Evolutionary conservation across 208 protist genomes (phyloP).

Genomic region (Angomonas desouzai): DNA sequence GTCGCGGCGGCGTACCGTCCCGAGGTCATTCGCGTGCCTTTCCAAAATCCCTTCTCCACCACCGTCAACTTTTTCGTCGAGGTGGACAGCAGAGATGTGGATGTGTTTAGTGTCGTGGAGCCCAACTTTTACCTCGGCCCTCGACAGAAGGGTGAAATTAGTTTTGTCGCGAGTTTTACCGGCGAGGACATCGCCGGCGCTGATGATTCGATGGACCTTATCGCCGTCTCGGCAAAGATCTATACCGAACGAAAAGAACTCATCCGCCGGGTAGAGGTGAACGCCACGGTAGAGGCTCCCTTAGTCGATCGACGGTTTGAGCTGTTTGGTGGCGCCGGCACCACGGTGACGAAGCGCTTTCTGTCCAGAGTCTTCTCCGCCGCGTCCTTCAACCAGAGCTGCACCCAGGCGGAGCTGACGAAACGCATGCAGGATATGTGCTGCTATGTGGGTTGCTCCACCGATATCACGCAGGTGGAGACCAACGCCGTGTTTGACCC

Average conservation of each 20-base stretch:
- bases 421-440: constrained; percentile 70
- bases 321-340: constrained; percentile 66
- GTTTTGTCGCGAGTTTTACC: constrained; percentile 46
- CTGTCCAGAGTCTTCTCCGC: constrained; percentile 65
- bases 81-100: constrained; percentile 25
- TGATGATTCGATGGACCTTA: constrained; percentile 1
- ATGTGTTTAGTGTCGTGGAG: constrained; percentile 36
- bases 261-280: constrained; percentile 52
- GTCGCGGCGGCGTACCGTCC: constrained; percentile 54
- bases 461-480: constrained; percentile 43
- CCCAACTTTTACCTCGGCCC: constrained; percentile 61
- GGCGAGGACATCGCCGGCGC: not conserved
- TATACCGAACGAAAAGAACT: constrained; percentile 67
- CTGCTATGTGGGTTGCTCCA: constrained; percentile 36
- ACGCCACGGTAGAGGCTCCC: constrained; percentile 52
- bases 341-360: constrained; percentile 49
- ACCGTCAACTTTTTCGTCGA: constrained; percentile 74
- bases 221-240: constrained; percentile 37
- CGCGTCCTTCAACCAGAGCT: constrained; percentile 34
- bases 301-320: constrained; percentile 84
- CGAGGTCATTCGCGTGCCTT: constrained; percentile 50
- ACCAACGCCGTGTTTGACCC: constrained; percentile 77
- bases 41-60: constrained; percentile 60
- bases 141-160: constrained; percentile 46
- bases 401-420: constrained; percentile 31